Base-by-base conservation (phyloP, 768 basidiomycete species). In the Roridomyces roridus region DNA sequence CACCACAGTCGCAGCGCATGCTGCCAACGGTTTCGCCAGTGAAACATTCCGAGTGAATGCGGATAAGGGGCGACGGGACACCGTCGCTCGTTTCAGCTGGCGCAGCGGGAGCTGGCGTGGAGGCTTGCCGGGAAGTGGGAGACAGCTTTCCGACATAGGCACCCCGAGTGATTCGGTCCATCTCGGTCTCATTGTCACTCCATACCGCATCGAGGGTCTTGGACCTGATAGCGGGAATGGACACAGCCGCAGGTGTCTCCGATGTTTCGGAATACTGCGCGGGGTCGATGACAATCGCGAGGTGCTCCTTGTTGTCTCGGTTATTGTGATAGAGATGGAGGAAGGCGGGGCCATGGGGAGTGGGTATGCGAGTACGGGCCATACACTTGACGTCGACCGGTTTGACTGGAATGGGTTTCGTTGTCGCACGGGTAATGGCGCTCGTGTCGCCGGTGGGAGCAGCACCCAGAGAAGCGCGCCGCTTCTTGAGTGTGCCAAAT, bases 1-100 rank as follows among this genome's bases (percentile, higher is more conserved):
- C 96, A 14, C 97, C 97, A 68, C 97, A 99, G 72, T 99, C 97
- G 69, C 97, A 99, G 28, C 97, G 89, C 91, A 97, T 95, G 79
- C 94, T 88, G 24, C 97, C 97, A 55, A 98, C 85, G 8, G 96
- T 98, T 73, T 98, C 97, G 25, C 97, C 97, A 0, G 97, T 99
- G 75, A 94, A 98, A 72, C 97, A 99, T 72, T 99, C 97, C 25
- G 94, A 97, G 73, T 99, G 97, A 46, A 99, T 94, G 35, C 97
- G 88, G 40, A 99, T 87, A 47, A 98, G 84, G 0, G 97, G 94
- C 0, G 88, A 74, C 1, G 90, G 90, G 31, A 88, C 69, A 39
- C 68, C 64, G 53, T 77, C 64, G 50, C 55, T 56, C 39, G 26
- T 51, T 60, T 58, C 41, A 52, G 47, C 28, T 52, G 50, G 57